These are phyloP conservation scores for Saccharomycopsis fibuligera DNA, from an alignment of 805 yeast species.

Conservation along the genomic window DNA sequence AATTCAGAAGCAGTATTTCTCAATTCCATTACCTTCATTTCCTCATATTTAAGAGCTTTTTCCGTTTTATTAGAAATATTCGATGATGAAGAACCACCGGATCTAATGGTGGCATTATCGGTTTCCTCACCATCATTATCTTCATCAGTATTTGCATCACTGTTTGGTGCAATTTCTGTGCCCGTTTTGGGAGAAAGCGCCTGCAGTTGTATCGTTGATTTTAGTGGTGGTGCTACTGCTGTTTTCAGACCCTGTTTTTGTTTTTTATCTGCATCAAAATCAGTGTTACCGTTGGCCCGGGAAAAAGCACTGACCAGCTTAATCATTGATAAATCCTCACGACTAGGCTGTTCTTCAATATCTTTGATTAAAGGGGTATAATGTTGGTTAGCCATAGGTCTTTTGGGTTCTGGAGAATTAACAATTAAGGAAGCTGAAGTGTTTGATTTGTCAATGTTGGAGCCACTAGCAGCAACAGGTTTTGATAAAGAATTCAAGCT, in stretches of 20 bases:
- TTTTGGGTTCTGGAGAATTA: neutral
- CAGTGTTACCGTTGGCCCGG: neutral
- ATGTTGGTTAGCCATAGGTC: neutral
- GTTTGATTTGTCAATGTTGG: too few species aligned
- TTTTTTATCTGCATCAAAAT: neutral
- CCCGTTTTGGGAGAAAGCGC: too few species aligned
- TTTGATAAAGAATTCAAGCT: neutral
- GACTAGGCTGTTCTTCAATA: too few species aligned
- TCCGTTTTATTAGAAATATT: constrained; percentile 18
- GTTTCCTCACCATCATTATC: constrained; percentile 7
- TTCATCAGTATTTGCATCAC: neutral
- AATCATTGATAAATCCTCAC: neutral
- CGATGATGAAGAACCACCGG: constrained; percentile 4
- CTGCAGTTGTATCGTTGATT: too few species aligned
- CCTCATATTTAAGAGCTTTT: constrained; percentile 19
- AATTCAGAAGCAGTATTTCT: constrained; percentile 14
- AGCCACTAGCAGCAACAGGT: neutral
- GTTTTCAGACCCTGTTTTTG: too few species aligned
- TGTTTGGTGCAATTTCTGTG: neutral
- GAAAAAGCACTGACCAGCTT: too few species aligned
- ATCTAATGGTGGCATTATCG: constrained; percentile 15
- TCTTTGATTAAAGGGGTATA: constrained; percentile 16
- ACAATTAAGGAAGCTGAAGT: neutral
- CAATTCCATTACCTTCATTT: constrained; percentile 14
- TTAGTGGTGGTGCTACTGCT: too few species aligned